Base-by-base conservation (phyloP, 2,329 filamentous ascomycete species). In the Trichoderma cornu-damae region DNA sequence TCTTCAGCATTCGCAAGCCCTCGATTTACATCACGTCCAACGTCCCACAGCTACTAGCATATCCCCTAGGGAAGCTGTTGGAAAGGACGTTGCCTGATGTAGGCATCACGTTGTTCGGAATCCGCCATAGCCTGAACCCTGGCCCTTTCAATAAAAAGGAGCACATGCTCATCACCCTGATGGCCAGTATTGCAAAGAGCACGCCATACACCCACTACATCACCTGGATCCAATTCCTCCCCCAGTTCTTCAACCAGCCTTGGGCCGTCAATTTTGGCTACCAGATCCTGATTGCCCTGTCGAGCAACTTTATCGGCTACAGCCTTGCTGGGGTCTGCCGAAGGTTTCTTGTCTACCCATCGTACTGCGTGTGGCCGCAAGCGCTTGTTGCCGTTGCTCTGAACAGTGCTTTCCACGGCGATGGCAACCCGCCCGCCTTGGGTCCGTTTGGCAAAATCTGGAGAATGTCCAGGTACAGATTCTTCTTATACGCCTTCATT, bases 111-210 rank as follows among this genome's bases (percentile, higher is more conserved):
- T 52, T 79, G 4, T 69, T 69, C 50, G 77, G 77, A 0, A 60
- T 67, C 1, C 68, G 71, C 8, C 70, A 77, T 59, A 73, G 70
- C 7, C 68, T 82, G 12, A 83, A 82, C 60, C 79, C 80, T 0
- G 79, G 80, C 0, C 75, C 73, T 0, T 84, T 83, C 66, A 79
- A 76, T 49, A 77, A 77, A 62, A 84, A 84, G 64, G 81, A 84
- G 66, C 81, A 84, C 62, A 80, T 81, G 72, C 68, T 84, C n/a
- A 78, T 82, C 34, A 78, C 78, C 3, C 79, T 82, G 61, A 81
- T 81, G 73, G 79, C 82, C 49, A 83, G 84, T 66, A 77, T 77
- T 4, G 73, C 73, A 28, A 76, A 71, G 61, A 71, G 71, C 57
- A 66, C 70, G 8, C 76, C 77, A 1, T 79, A 79, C 63, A 78